phyloP scores from a whole-genome alignment of 805 yeast genomes.

The Clavispora vitiphila region DNA sequence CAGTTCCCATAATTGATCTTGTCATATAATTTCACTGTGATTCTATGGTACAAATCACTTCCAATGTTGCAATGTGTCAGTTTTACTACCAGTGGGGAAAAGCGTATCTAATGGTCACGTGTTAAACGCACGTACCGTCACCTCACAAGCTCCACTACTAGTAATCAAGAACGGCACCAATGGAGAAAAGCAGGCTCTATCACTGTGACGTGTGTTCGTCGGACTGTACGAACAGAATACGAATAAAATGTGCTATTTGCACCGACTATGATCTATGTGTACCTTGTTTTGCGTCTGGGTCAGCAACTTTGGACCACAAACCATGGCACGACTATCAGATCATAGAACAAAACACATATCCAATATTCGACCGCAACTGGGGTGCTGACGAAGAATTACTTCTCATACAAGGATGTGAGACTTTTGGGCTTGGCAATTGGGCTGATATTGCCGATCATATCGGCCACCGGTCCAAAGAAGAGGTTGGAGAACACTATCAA shows the following conservation, averaged over 20 bases:
- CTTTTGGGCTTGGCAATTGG: slow-evolving; percentile 94
- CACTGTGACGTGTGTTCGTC: slow-evolving; percentile 97
- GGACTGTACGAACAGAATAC: slow-evolving; percentile 88
- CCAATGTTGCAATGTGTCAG: no score
- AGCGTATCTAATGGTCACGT: background rate
- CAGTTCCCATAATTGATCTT: no score
- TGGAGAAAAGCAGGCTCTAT: slow-evolving; percentile 45
- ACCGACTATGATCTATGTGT: slow-evolving; percentile 95
- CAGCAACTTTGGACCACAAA: slow-evolving; percentile 75
- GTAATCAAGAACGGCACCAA: slow-evolving; percentile 7
- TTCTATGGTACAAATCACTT: no score
- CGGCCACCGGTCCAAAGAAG: slow-evolving; percentile 88
- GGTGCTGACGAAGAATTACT: slow-evolving; percentile 97
- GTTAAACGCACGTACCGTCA: background rate
- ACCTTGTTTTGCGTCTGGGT: slow-evolving; percentile 89
- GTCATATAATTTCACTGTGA: no score
- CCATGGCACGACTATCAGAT: slow-evolving; percentile 93
- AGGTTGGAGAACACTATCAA: slow-evolving; percentile 80
- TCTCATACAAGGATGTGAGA: slow-evolving; percentile 86
- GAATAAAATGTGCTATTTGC: slow-evolving; percentile 90
- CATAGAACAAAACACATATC: slow-evolving; percentile 91
- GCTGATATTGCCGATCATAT: slow-evolving; percentile 96
- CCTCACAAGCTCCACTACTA: background rate
- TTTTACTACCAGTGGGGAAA: no score
- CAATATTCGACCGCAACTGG: slow-evolving; percentile 87